Conservation (phyloP, 2,329 filamentous ascomycete genomes). For the Fusarium sp. region DNA sequence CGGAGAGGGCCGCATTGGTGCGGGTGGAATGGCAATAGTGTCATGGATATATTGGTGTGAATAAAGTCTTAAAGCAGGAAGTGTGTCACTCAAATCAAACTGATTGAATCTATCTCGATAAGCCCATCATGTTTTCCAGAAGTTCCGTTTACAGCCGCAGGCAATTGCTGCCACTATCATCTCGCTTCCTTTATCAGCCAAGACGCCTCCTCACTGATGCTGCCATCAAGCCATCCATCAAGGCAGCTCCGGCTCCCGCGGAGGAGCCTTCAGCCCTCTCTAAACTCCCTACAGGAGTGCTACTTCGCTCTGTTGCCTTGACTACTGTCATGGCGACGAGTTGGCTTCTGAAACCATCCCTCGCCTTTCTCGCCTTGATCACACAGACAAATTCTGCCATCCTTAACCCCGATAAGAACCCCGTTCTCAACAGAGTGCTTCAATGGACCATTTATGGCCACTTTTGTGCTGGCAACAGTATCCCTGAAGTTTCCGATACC, state of each 20-base stretch:
- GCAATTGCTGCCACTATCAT: neutral
- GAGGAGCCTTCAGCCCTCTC: constrained; percentile 23
- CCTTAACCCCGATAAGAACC: constrained; percentile 59
- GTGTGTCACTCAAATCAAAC: neutral
- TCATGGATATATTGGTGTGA: constrained; percentile 4
- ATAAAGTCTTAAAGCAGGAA: neutral
- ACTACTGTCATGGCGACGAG: constrained; percentile 46
- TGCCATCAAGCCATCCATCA: constrained; percentile 15
- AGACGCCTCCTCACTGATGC: constrained; percentile 18
- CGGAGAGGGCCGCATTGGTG: neutral
- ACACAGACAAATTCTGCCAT: constrained; percentile 48
- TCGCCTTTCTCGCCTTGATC: constrained; percentile 40
- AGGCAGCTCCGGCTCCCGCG: neutral
- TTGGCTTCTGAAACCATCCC: constrained; percentile 42
- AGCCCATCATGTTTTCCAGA: constrained; percentile 23
- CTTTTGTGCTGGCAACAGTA: constrained; percentile 66
- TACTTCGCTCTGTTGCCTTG: constrained; percentile 43
- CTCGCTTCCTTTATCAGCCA: neutral
- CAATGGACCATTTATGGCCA: constrained; percentile 65
- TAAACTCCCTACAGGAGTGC: constrained; percentile 38
- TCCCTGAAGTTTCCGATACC: constrained; percentile 58
- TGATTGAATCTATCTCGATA: neutral
- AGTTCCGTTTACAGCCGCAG: neutral
- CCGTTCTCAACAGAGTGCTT: constrained; percentile 55
- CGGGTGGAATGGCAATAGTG: neutral